Percentiles rank a stretch among this genome's conserved stretches.
Conservation (phyloP, 805 yeast genomes). For the Wickerhamomyces chambardii region DNA sequence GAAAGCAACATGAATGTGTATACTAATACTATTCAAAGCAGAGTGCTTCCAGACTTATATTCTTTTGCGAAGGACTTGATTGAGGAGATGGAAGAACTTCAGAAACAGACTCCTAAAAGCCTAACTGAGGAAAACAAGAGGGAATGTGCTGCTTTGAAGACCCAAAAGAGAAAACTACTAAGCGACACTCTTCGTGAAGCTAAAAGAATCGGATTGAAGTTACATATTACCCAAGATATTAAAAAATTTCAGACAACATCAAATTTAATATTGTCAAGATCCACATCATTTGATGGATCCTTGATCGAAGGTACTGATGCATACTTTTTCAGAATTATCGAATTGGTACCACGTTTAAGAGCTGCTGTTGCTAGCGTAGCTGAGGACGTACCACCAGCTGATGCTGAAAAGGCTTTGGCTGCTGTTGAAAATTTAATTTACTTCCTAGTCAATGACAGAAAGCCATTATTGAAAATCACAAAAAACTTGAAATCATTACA, state of each 20-base stretch:
- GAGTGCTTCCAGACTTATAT: slow-evolving; percentile 37
- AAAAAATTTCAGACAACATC: slow-evolving; percentile 53
- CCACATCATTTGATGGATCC: slow-evolving; percentile 33
- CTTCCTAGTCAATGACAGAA: slow-evolving; percentile 43
- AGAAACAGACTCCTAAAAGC: slow-evolving; percentile 68
- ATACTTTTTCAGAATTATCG: slow-evolving; percentile 63
- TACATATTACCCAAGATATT: slow-evolving; percentile 58
- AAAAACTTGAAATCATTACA: slow-evolving; percentile 11
- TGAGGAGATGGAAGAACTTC: slow-evolving; percentile 50
- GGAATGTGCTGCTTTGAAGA: slow-evolving; percentile 56
- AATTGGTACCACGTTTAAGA: slow-evolving; percentile 72
- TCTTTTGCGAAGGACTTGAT: slow-evolving; percentile 46
- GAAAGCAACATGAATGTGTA: slow-evolving; percentile 48
- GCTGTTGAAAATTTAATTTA: slow-evolving; percentile 64
- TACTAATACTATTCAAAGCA: slow-evolving; percentile 21
- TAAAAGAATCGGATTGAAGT: slow-evolving; percentile 66
- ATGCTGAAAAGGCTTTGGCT: slow-evolving; percentile 69
- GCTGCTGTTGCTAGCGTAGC: slow-evolving; percentile 49
- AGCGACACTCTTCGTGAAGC: slow-evolving; percentile 73
- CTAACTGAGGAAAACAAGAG: slow-evolving; percentile 71
- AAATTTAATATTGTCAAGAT: slow-evolving; percentile 48
- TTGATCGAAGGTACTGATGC: slow-evolving; percentile 35
- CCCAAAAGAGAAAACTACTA: slow-evolving; percentile 72
- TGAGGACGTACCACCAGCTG: slow-evolving; percentile 69
- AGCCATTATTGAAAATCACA: slow-evolving; percentile 28